Evolutionary conservation across 306 rosid species (phyloP).

Genomic region (Sicyos edulis): DNA sequence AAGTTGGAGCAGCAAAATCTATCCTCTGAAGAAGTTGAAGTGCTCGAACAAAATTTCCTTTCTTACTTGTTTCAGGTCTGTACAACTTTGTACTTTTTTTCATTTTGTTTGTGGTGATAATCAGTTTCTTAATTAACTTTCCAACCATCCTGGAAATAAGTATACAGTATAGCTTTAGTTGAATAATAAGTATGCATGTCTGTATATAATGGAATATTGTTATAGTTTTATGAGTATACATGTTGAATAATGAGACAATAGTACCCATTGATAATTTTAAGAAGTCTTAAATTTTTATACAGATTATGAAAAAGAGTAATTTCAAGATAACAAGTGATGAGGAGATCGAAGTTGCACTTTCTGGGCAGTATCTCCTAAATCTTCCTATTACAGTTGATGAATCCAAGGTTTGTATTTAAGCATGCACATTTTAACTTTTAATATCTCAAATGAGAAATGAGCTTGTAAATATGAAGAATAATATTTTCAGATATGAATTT

Average conservation of each 20-base stretch:
- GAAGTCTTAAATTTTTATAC: conserved; percentile 19
- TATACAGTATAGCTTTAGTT: not conserved
- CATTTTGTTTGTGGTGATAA: not conserved
- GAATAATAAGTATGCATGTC: conserved; percentile 10
- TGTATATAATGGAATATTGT: not conserved
- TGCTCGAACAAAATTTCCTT: conserved; percentile 83
- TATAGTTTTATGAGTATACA: not conserved
- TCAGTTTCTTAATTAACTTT: not conserved
- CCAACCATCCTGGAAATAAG: not conserved
- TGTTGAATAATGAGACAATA: not conserved
- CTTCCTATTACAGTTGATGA: conserved; percentile 93
- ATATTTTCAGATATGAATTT: not conserved
- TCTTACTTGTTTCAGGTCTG: conserved; percentile 73
- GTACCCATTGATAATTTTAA: conserved; percentile 8
- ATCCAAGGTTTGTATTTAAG: conserved; percentile 56
- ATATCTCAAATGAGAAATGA: not conserved
- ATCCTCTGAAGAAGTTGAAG: conserved; percentile 54
- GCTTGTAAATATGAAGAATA: not conserved
- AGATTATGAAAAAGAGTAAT: conserved; percentile 95
- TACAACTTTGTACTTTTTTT: not conserved
- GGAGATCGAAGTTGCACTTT: conserved; percentile 77
- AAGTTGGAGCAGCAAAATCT: conserved; percentile 71
- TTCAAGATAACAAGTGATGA: conserved; percentile 69
- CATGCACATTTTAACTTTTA: not conserved
- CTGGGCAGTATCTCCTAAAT: conserved; percentile 88